Evolutionary conservation across 1,284 basidiomycete genomes (phyloP).

Genomic region (Hymenochaete sp.): DNA sequence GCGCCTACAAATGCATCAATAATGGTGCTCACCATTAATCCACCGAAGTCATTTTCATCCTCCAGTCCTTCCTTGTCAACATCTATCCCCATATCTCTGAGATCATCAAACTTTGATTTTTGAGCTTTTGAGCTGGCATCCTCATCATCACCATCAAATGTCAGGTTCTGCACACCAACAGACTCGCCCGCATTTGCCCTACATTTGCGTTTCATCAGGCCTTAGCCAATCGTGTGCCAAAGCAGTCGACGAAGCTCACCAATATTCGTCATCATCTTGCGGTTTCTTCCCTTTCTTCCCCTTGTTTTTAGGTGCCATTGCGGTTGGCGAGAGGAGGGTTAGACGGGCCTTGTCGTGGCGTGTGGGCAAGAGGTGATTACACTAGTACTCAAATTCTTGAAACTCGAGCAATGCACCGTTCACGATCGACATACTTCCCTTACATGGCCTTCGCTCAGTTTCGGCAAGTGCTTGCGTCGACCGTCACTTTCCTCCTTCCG

Average conservation of each 20-base stretch:
- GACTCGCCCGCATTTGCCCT: slow-evolving; percentile 66
- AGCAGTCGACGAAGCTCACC: slow-evolving; percentile 41
- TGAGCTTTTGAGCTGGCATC: slow-evolving; percentile 30
- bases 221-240: no score
- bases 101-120: slow-evolving; percentile 40
- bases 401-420: no score
- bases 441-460: no score
- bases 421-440: no score
- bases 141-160: slow-evolving; percentile 32
- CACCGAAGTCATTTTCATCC: slow-evolving; percentile 70
- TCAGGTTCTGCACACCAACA: slow-evolving; percentile 30
- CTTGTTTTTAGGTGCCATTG: slow-evolving; percentile 86
- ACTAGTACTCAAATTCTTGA: no score
- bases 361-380: no score
- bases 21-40: slow-evolving; percentile 63
- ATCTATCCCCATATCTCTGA: slow-evolving; percentile 40
- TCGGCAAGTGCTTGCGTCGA: no score
- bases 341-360: no score
- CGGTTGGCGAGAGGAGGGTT: no score
- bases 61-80: slow-evolving; percentile 49
- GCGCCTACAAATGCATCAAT: slow-evolving; percentile 22
- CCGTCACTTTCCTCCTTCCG: no score
- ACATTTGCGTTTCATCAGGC: slow-evolving; percentile 7
- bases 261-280: slow-evolving; percentile 68
- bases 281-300: slow-evolving; percentile 80